Conservation (phyloP, 2,329 filamentous ascomycete genomes). For the Cladosporium sp. region DNA sequence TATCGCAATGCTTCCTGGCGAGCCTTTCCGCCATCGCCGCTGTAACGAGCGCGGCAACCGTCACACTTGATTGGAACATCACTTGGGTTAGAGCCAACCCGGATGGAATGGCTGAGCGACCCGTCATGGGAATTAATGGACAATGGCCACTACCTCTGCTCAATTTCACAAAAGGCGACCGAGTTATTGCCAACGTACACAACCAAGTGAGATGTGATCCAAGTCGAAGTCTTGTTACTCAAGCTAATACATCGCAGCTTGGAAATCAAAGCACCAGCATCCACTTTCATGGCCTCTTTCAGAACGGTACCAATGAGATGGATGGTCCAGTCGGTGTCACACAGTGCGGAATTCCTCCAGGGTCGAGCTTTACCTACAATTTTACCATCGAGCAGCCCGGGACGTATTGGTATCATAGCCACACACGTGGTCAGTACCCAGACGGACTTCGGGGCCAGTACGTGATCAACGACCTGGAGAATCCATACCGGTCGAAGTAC, state of each 20-base stretch:
- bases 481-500: constrained; percentile 54
- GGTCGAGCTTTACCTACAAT: constrained; percentile 63
- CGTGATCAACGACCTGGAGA: constrained; percentile 62
- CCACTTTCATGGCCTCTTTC: constrained; percentile 77
- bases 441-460: constrained; percentile 69
- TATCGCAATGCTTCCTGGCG: neutral
- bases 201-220: constrained; percentile 51
- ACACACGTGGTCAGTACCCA: constrained; percentile 63
- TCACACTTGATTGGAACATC: constrained; percentile 55
- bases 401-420: constrained; percentile 59
- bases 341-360: constrained; percentile 66
- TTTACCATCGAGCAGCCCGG: constrained; percentile 57
- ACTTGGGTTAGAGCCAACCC: constrained; percentile 58
- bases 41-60: constrained; percentile 34
- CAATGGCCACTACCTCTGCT: constrained; percentile 73
- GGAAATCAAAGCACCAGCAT: constrained; percentile 64
- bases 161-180: constrained; percentile 72
- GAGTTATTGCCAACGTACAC: constrained; percentile 65
- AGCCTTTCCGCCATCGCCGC: neutral
- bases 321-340: constrained; percentile 69
- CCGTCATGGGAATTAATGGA: constrained; percentile 68
- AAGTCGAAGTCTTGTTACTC: neutral
- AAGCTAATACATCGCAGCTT: constrained; percentile 39
- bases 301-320: constrained; percentile 73
- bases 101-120: constrained; percentile 52